Conservation (phyloP, 2,329 filamentous ascomycete genomes). For the Geosmithia flava region DNA sequence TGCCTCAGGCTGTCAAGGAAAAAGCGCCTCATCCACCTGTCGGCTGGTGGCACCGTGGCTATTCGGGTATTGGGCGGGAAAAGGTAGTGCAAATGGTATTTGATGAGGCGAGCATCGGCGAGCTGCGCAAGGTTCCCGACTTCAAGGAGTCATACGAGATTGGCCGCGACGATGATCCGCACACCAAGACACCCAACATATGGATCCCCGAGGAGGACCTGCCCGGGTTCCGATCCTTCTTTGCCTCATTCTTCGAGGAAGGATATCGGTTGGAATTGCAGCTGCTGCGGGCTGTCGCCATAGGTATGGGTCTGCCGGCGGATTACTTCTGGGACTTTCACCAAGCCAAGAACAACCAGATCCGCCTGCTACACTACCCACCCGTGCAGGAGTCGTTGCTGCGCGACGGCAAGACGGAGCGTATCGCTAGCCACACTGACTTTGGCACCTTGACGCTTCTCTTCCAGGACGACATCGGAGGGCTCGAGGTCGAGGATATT, state of each 20-base stretch:
- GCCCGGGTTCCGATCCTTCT: constrained; percentile 20
- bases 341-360: constrained; percentile 6
- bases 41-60: constrained; percentile 19
- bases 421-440: constrained; percentile 19
- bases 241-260: constrained; percentile 16
- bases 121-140: constrained; percentile 16
- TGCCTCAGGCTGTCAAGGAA: constrained; percentile 14
- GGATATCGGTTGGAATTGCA: constrained; percentile 14
- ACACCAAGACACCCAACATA: constrained; percentile 15
- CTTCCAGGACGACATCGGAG: constrained; percentile 10
- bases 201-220: constrained; percentile 23
- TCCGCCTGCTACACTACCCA: constrained; percentile 7
- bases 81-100: constrained; percentile 16
- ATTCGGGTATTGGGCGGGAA: constrained; percentile 17
- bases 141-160: constrained; percentile 26
- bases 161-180: constrained; percentile 7
- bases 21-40: constrained; percentile 14
- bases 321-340: constrained; percentile 4
- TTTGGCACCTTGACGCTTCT: constrained; percentile 18
- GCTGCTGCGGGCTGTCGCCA: constrained; percentile 15
- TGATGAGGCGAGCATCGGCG: constrained; percentile 9
- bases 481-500: constrained; percentile 15
- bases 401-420: constrained; percentile 10
- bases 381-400: constrained; percentile 12
- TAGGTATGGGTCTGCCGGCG: constrained; percentile 17